A percentile compares a stretch with the other conserved stretches of the same genome.
phyloP scores from a whole-genome alignment of 768 basidiomycete genomes.

The Suillus clintonianus region DNA sequence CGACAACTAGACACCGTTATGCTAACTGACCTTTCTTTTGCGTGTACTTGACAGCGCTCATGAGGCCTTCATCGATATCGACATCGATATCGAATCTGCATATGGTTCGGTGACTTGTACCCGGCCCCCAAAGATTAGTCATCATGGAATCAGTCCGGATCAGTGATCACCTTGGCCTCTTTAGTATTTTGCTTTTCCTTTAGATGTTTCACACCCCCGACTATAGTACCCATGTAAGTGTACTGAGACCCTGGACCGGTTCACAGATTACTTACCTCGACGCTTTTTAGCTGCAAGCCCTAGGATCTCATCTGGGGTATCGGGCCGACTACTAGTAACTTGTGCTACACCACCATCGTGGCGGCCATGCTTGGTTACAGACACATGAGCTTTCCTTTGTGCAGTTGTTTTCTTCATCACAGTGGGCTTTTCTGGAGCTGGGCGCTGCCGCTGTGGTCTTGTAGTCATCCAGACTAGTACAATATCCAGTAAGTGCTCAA shows the following conservation, averaged over 20 bases:
- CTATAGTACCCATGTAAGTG: neutral
- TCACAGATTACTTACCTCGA: neutral
- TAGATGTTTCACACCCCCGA: neutral
- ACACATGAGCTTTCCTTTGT: neutral
- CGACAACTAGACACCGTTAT: neutral
- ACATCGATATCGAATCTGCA: too few species aligned
- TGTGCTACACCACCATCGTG: too few species aligned
- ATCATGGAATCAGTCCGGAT: neutral
- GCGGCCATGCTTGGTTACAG: neutral
- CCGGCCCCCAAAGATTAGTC: neutral
- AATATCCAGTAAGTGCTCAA: neutral
- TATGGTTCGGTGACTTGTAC: neutral
- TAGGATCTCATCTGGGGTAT: neutral
- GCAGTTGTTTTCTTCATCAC: neutral
- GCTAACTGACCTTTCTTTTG: neutral
- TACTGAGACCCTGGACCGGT: neutral
- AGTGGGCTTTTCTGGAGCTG: neutral
- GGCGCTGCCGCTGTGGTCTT: neutral
- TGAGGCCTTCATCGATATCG: neutral
- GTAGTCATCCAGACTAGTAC: neutral
- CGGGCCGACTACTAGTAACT: too few species aligned
- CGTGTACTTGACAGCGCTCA: neutral
- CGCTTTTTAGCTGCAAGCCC: neutral
- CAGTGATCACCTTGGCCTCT: too few species aligned
- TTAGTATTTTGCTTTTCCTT: too few species aligned